Evolutionary conservation across 768 basidiomycete genomes (phyloP).

Genomic region (Candolleomyces eurysporus): DNA sequence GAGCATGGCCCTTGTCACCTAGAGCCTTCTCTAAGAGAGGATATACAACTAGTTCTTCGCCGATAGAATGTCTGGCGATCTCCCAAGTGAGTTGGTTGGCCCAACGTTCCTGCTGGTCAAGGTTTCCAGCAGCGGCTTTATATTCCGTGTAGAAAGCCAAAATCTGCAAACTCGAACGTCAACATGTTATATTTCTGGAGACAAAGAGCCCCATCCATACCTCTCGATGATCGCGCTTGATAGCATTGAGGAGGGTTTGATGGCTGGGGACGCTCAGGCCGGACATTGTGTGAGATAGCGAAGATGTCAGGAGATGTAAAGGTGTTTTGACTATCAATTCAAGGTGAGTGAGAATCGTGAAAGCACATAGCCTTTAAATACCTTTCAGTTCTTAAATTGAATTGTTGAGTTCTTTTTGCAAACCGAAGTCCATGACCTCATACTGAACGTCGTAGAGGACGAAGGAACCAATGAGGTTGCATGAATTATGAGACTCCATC

Average conservation of each 20-base stretch:
- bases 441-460: not conserved
- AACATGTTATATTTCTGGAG: not conserved
- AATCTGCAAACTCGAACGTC: conserved; percentile 37
- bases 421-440: not conserved
- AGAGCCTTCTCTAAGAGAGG: conserved; percentile 59
- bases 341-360: not conserved
- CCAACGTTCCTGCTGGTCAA: conserved; percentile 52
- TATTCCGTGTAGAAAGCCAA: conserved; percentile 56
- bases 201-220: not conserved
- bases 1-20: conserved; percentile 45
- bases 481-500: too few relatives aligned
- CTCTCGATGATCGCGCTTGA: not conserved
- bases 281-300: not conserved
- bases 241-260: not conserved
- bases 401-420: not conserved
- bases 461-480: too few relatives aligned
- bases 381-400: not conserved
- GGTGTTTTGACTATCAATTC: not conserved
- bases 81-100: conserved; percentile 58
- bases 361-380: not conserved
- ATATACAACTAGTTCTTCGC: conserved; percentile 64
- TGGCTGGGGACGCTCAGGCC: not conserved
- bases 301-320: not conserved
- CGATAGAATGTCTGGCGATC: conserved; percentile 58
- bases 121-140: conserved; percentile 36